Base-by-base conservation (phyloP, 495 filamentous ascomycete genomes). In the Bathelium albidoporum region DNA sequence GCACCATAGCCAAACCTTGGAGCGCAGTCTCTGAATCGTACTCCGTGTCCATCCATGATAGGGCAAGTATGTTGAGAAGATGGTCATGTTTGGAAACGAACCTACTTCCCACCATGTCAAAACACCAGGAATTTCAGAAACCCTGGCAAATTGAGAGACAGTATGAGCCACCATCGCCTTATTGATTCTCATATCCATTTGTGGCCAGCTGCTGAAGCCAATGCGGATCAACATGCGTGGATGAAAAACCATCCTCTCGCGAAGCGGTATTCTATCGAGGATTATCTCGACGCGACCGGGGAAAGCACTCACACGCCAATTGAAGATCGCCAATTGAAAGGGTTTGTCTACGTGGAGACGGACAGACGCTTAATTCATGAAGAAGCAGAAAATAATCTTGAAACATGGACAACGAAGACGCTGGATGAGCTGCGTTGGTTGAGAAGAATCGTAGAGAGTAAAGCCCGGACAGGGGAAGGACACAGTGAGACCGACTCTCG, bases 111-210 rank as follows among this genome's bases (percentile, higher is more conserved):
- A 55, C 9, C 29, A 55, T 55, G 49, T 7, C 49, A 10, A 20
- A 55, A 9, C 22, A 10, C 49, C 16, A 16, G 2, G 22, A 29
- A 55, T 0, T 29, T 29, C 49, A 20, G 11, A 9, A 26, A 26
- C 4, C 9, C 29, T 55, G 49, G 49, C 10, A 9, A n/a, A 10
- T 20, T 10, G 24, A 26, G 16, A 29, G 7, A 16, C 24, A 55
- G 29, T 9, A 55, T 55, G 49, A 29, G 49, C 49, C 49, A n/a
- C 16, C 24, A 55, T 55, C 49, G 49, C 49, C 9, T 91, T 60
- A 79, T 95, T 62, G 91, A 95, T 76, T 87, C 90, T 10, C 91
- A 96, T 77, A 86, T 95, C 74, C 91, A 95, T 75, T 85, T 95
- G 71, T 94, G 83, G 75, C 85, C 87, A 64, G 71, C 76, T 59